Evolutionary conservation across 2,329 filamentous ascomycete genomes (phyloP), one percentile per base, ranked within the genome.

Genomic region (Plenodomus biglobosus): DNA sequence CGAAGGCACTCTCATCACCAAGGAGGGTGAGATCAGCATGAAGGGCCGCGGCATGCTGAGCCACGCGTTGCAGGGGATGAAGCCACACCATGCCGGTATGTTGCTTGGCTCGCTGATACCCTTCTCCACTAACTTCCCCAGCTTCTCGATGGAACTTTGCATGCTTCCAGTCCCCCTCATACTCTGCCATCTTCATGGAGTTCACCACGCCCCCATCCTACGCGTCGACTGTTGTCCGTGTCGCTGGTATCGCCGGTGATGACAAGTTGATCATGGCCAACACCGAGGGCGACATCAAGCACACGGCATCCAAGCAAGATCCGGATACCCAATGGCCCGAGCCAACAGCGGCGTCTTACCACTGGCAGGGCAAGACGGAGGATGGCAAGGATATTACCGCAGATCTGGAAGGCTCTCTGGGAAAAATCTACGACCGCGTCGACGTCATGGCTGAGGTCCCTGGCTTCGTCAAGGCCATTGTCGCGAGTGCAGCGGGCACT

Each of bases 361-460:
- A 81, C 32, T 99, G 94, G 94, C 76, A 79, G 20, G 91, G 90
- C 55, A 86, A 84, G 64, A 84, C 82, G 38, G 86, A 87, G 67
- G 90, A 95, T 57, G 88, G 86, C 44, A 87, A 91, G 72, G 70
- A 80, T 0, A 80, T 92, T 38, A 80, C 84, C 47, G 92, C 86
- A 7, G 76, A 82, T 20, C 70, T 96, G 7, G 85, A 88, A 59
- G 86, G 86, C 3, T 66, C 78, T 30, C 78, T 96, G 11, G 88
- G 85, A 20, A 76, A 83, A 42, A 83, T 85, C 41, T 76, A 86
- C 24, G 94, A 99, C 73, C 83, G 87, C 56, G 85, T 99, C 56
- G 94, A 99, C 74, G 87, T 99, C 64, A 95, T 99, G 90, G 90
- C 88, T 19, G 92, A 99, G 74, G 88, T 99, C 30, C 94, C 94